Evolutionary conservation across 192 early-diverging fungal species (phyloP), one percentile per base, ranked within the genome.

Genomic region (Rhizophagus sp.): DNA sequence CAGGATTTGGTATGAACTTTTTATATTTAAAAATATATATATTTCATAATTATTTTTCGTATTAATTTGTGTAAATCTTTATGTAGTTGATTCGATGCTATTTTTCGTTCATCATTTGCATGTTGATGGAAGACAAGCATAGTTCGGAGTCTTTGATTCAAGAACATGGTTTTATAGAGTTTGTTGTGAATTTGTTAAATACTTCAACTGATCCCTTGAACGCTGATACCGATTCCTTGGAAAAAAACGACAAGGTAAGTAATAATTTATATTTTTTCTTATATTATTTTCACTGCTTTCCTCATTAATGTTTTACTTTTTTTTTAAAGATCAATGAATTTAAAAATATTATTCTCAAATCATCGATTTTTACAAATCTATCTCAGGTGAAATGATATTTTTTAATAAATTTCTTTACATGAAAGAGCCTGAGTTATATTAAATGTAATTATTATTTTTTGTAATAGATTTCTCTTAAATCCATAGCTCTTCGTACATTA

Each of bases 401-500:
- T 65, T 27, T 69, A 4, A 41, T 19, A 15, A 65, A 47, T 11
- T 10, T 39, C 2, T 47, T 47, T 47, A 47, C 1, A 47, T 47
- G 44, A 47, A 47, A 47, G 19, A 22, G 22, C 22, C 1, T 22
- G 0, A 57, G 41, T 49, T 11, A 25, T 27, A 44, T 27, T 27
- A 24, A 49, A 73, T 2, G 15, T 73, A 5, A 73, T 73, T 73
- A 25, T 4, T 49, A 49, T 24, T 44, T 4, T n/a, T 61, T 19
- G 7, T 74, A 66, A 49, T 50, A 78, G 76, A 78, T 78, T 27
- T 78, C 76, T 9, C 76, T 78, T 57, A 64, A 67, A 67, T 65
- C 65, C n/a, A 64, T 78, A 50, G 24, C 76, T 13, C 50, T 78
- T 57, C 41, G 65, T 24, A 50, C 27, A 24, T 17, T 78, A 36